Percentiles rank a stretch among this genome's conserved stretches.
Evolutionary conservation across 78 protist genomes (phyloP).

Genomic region (Dictyostelium capitatum): DNA sequence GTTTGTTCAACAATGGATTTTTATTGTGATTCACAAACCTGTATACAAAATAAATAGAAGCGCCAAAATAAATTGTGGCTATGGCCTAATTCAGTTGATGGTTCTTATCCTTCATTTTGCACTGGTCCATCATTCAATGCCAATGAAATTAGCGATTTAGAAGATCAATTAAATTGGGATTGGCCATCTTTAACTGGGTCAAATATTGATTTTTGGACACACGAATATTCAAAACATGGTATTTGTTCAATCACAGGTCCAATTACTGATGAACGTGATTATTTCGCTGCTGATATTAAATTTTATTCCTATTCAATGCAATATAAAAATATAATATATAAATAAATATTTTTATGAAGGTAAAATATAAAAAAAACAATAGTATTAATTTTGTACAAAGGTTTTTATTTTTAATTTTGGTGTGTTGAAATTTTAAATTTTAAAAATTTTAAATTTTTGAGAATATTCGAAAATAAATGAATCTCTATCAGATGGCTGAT

Average conservation of each 20-base stretch:
- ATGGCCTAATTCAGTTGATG: conserved; percentile 64
- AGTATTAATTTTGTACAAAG: no score
- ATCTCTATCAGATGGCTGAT: not conserved
- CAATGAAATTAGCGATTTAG: not conserved
- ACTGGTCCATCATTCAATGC: conserved; percentile 39
- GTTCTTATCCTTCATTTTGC: conserved; percentile 62
- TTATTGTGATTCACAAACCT: conserved; percentile 59
- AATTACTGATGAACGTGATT: conserved; percentile 28
- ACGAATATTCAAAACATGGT: conserved; percentile 69
- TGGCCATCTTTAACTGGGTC: conserved; percentile 82
- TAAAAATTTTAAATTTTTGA: not conserved
- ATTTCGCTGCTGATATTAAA: conserved; percentile 43
- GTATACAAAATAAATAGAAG: conserved; percentile 28
- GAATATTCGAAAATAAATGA: not conserved
- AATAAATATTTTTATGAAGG: no score
- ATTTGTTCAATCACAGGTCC: conserved; percentile 64
- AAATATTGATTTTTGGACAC: conserved; percentile 74
- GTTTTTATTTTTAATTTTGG: not conserved
- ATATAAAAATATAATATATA: no score
- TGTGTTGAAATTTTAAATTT: not conserved
- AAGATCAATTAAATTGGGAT: conserved; percentile 1
- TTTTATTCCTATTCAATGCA: conserved; percentile 36
- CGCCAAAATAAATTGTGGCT: conserved; percentile 54
- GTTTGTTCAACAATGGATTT: conserved; percentile 75
- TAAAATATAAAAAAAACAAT: no score